Evolutionary conservation across 1,284 basidiomycete species (phyloP), one percentile per base, ranked within the genome.

Genomic region (Moniliella sp.): DNA sequence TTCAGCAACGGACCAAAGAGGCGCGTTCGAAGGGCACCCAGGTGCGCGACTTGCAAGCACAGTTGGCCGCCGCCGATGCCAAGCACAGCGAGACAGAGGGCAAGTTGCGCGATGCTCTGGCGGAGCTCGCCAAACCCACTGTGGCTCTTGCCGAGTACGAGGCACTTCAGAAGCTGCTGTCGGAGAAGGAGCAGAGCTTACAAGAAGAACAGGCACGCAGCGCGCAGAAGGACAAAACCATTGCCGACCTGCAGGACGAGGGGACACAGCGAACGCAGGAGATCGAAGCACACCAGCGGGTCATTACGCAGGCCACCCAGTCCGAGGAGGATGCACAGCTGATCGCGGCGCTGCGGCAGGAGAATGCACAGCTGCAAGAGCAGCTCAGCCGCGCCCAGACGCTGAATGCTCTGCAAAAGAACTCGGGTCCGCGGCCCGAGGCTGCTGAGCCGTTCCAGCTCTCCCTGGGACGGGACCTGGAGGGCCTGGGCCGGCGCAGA

Each of bases 311-410:
- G 18, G 43, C 40, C 32, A 55, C 54, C 42, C 45, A 46, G 21
- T 45, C 49, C 3, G 68, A 72, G 9, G 82, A 86, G 46, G 82
- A 88, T 54, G n/a, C n/a, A n/a, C 76, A 76, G 7, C 76, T 86
- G 16, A 81, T 94, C 37, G 67, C 74, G 40, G 76, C 77, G 0
- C 72, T 99, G 51, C 82, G 91, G 62, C 78, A 73, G 46, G 91
- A 99, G 66, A 75, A 97, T 41, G 75, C 76, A 60, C 75, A 66
- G 43, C 67, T 97, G 31, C 79, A 83, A 39, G 91, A 97, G 59
- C 88, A 97, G 61, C 74, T 97, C 43, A 84, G 86, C 53, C 74
- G 91, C 17, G 76, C 84, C 13, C 83, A 83, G 53, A 82, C 88
- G 4, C 41, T 56, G 32, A 51, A 50, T 40, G 46, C 49, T 8